These are phyloP conservation scores for Populus davidiana DNA, from an alignment of 345 rosid species.

Conservation along the genomic window DNA sequence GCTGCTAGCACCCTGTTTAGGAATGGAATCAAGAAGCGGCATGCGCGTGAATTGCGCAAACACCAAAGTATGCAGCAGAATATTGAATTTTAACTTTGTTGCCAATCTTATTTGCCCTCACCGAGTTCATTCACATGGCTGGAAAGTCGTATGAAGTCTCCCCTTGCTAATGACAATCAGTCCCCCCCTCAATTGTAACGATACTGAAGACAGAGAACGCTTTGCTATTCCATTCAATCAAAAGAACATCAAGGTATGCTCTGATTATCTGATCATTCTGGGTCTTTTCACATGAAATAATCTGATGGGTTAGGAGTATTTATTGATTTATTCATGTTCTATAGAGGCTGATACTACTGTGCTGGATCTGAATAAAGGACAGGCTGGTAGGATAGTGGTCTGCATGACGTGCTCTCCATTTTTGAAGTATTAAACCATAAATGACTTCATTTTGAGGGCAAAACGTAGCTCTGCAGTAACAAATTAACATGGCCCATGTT, in stretches of 20 bases:
- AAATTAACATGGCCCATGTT: conserved; percentile 3
- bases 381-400: not conserved
- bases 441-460: not conserved
- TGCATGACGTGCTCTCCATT: not conserved
- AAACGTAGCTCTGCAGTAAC: not conserved
- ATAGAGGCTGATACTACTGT: not conserved
- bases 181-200: not conserved
- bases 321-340: not conserved
- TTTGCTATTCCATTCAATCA: not conserved
- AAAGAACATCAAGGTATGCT: not conserved
- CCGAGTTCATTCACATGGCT: not conserved
- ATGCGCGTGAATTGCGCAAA: conserved; percentile 37
- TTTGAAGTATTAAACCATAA: not conserved
- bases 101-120: not conserved
- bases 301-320: not conserved
- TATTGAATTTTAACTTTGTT: not conserved
- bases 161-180: not conserved
- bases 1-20: conserved; percentile 55
- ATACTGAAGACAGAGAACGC: not conserved
- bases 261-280: not conserved
- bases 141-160: not conserved
- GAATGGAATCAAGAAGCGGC: conserved; percentile 65
- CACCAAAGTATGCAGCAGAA: conserved; percentile 25
- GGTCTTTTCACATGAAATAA: not conserved
- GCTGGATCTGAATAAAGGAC: not conserved